These are phyloP conservation scores for Malus hybrid DNA, from an alignment of 331 rosid species.

Conservation along the genomic window DNA sequence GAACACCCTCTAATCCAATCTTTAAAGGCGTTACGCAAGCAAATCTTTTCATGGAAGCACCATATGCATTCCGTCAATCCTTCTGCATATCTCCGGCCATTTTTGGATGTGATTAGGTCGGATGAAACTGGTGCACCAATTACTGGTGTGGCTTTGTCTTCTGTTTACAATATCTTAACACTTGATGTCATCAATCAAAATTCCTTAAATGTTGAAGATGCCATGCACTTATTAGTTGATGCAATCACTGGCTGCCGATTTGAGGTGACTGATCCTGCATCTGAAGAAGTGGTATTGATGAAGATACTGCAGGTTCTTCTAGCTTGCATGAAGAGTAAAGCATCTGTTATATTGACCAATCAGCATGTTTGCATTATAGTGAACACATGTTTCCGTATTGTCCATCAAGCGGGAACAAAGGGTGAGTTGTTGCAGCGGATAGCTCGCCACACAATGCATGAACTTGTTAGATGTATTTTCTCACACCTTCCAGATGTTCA, in stretches of 20 bases:
- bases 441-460: conserved; percentile 85
- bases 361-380: conserved; percentile 89
- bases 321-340: conserved; percentile 91
- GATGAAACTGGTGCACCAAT: conserved; percentile 93
- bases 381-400: conserved; percentile 93
- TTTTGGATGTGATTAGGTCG: conserved; percentile 79
- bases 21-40: conserved; percentile 63
- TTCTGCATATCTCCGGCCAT: conserved; percentile 68
- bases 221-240: conserved; percentile 85
- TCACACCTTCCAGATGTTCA: conserved; percentile 79
- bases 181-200: conserved; percentile 78
- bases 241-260: conserved; percentile 87
- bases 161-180: conserved; percentile 75
- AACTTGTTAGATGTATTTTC: conserved; percentile 75
- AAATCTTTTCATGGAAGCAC: conserved; percentile 79
- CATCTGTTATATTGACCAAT: conserved; percentile 74
- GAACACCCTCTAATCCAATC: conserved; percentile 90
- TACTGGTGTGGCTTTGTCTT: conserved; percentile 82
- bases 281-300: conserved; percentile 85
- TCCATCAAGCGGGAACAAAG: conserved; percentile 83
- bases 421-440: conserved; percentile 85
- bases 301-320: conserved; percentile 92
- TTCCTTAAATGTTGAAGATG: conserved; percentile 67
- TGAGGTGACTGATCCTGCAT: conserved; percentile 83
- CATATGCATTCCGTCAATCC: conserved; percentile 80